These are phyloP conservation scores for Hortiboletus campestris DNA, from an alignment of 768 basidiomycete species.

Conservation along the genomic window DNA sequence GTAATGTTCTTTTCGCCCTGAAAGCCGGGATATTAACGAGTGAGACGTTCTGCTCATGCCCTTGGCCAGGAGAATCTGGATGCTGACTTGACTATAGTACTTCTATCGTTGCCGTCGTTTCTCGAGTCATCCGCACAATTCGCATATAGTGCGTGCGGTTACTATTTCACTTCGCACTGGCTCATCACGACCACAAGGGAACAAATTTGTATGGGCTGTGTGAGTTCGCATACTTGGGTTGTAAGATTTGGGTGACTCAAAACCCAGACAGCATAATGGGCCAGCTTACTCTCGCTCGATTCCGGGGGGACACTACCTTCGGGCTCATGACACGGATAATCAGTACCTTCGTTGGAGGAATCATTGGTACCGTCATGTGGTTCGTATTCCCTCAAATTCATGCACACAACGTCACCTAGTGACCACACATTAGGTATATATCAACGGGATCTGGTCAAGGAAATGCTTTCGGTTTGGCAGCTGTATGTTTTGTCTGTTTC, in stretches of 20 bases:
- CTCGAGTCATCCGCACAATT: constrained; percentile 51
- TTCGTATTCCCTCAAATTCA: constrained; percentile 29
- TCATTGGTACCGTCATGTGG: constrained; percentile 68
- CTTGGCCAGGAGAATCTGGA: not conserved
- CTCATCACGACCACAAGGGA: constrained; percentile 38
- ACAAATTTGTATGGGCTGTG: constrained; percentile 72
- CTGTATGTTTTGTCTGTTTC: constrained; percentile 63
- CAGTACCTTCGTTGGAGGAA: constrained; percentile 64
- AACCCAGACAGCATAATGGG: constrained; percentile 60
- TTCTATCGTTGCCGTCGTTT: constrained; percentile 60
- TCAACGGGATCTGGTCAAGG: constrained; percentile 59
- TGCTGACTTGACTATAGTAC: constrained; percentile 35
- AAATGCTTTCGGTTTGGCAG: constrained; percentile 69
- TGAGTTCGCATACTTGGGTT: constrained; percentile 31
- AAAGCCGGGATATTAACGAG: constrained; percentile 69
- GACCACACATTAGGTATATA: constrained; percentile 52
- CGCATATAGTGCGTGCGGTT: constrained; percentile 50
- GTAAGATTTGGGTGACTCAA: not conserved
- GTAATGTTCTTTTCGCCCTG: constrained; percentile 65
- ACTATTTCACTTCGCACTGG: not conserved
- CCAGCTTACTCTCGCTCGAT: constrained; percentile 67
- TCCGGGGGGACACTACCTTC: constrained; percentile 73
- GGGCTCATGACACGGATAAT: constrained; percentile 58
- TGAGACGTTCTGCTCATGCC: constrained; percentile 23
- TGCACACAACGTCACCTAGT: not conserved